Base-by-base conservation (phyloP, 2,329 filamentous ascomycete species). In the Rhexocercosporidium sp. region DNA sequence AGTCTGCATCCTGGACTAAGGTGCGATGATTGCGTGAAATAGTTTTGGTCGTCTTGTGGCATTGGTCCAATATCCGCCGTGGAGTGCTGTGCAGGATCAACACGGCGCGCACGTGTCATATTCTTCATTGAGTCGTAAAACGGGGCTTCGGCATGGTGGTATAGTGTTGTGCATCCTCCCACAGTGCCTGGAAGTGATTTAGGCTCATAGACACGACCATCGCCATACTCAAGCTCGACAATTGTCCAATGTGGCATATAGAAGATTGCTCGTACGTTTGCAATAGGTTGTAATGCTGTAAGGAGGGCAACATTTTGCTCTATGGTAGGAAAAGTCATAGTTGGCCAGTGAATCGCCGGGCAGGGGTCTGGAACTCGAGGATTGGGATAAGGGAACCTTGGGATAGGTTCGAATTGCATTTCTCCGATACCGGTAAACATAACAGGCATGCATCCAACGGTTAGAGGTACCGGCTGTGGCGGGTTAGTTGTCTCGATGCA, bases 181-280 rank as follows among this genome's bases (percentile, higher is more conserved):
- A 70, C 68, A 39, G 49, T 68, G 31, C 66, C 68, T 62, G 66
- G 68, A 64, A 70, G 68, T 62, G 68, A 68, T 47, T 66, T 66
- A 6, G 65, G 59, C 49, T 64, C 66, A 64, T 70, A 70, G 18
- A 8, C 29, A 62, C 66, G 62, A 62, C 68, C 68, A 70, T 70
- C 68, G 25, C 63, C 63, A 64, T 70, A 47, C 25, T 68, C 68
- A 6, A 70, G 63, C 56, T 68, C 68, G 37, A 70, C 41, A 54
- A 68, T 68, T 41, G 22, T 68, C 68, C 68, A 66, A 64, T 70
- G 44, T 16, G 68, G 66, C 65, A 70, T 66, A 64, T 70, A 70
- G 16, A 68, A 22, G 47, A 69, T 64, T 47, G 44, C 68, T 18
- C 66, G 62, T 29, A 68, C 66, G 53, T 68, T 66, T 62, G 68